A percentile compares a stretch with the other conserved stretches of the same genome.
Conservation (phyloP, 2,329 filamentous ascomycete genomes). For the Trichoderma breve region DNA sequence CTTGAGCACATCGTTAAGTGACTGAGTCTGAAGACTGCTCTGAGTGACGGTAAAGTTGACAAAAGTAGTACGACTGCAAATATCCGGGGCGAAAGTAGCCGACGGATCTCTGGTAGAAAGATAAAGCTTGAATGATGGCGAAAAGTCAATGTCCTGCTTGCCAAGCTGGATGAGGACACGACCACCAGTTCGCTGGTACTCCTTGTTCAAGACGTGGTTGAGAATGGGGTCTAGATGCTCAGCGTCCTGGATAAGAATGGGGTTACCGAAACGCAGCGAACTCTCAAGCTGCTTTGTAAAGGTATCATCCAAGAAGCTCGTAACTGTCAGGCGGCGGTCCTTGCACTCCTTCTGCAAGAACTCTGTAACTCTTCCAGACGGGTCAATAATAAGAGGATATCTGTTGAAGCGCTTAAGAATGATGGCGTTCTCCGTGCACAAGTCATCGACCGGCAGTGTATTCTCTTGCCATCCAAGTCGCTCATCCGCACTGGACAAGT, state of each 20-base stretch:
- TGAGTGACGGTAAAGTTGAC: conserved; percentile 99
- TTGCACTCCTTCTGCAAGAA: conserved; percentile 95
- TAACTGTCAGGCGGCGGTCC: conserved; percentile 89
- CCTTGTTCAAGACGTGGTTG: conserved; percentile 98
- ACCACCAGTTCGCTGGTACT: conserved; percentile 97
- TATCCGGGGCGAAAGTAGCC: conserved; percentile 89
- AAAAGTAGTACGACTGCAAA: conserved; percentile 97
- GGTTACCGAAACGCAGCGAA: conserved; percentile 94
- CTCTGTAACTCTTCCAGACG: conserved; percentile 89
- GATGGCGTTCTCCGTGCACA: conserved; percentile 98
- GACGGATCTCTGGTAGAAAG: conserved; percentile 95
- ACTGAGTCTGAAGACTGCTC: conserved; percentile 97
- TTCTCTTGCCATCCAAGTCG: conserved; percentile 93
- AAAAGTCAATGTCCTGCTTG: conserved; percentile 99
- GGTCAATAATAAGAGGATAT: conserved; percentile 97
- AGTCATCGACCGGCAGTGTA: conserved; percentile 87
- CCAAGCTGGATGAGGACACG: conserved; percentile 97
- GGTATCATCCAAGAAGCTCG: conserved; percentile 95
- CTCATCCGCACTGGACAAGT: conserved; percentile 94
- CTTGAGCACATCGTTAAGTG: conserved; percentile 94
- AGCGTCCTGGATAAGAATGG: conserved; percentile 96
- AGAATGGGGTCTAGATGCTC: conserved; percentile 96
- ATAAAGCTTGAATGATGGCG: conserved; percentile 91
- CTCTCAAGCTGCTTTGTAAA: conserved; percentile 98
- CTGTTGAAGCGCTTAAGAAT: conserved; percentile 97